Evolutionary conservation across 73 alveolate genomes (phyloP).

Genomic region (Paramecium sonneborni): DNA sequence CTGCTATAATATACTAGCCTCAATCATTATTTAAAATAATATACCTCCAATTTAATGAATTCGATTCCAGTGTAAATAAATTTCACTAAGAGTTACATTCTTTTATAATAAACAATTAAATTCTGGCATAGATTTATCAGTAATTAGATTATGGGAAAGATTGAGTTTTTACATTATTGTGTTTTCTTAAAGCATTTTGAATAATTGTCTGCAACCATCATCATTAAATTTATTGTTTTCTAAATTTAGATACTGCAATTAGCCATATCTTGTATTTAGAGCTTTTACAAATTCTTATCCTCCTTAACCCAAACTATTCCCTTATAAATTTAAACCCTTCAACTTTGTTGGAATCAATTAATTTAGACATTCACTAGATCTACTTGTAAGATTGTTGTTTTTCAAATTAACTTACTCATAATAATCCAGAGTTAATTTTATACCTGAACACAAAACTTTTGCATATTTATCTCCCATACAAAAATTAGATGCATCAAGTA

Average conservation of each 20-base stretch:
- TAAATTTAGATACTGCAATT: constrained; percentile 15
- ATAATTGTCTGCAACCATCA: neutral
- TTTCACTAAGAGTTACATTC: neutral
- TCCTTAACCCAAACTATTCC: constrained; percentile 19
- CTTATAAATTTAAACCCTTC: neutral
- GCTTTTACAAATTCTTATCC: neutral
- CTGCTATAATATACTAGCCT: constrained; percentile 20
- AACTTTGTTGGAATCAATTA: neutral
- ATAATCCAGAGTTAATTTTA: neutral
- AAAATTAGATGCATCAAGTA: constrained; percentile 42
- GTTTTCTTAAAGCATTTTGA: neutral
- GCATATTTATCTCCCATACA: constrained; percentile 51
- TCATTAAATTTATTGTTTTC: constrained; percentile 22
- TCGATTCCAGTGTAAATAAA: constrained; percentile 52
- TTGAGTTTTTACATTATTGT: neutral
- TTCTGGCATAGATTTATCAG: constrained; percentile 7
- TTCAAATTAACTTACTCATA: constrained; percentile 34
- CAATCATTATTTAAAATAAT: neutral
- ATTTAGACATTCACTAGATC: neutral
- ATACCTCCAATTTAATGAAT: constrained; percentile 26
- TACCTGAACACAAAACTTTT: constrained; percentile 7
- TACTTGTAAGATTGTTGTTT: neutral
- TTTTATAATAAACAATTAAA: neutral
- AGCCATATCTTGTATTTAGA: constrained; percentile 28
- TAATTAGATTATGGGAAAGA: neutral